Evolutionary conservation across 2,329 filamentous ascomycete species (phyloP), one percentile per base, ranked within the genome.

Genomic region (Lecanicillium sp.): DNA sequence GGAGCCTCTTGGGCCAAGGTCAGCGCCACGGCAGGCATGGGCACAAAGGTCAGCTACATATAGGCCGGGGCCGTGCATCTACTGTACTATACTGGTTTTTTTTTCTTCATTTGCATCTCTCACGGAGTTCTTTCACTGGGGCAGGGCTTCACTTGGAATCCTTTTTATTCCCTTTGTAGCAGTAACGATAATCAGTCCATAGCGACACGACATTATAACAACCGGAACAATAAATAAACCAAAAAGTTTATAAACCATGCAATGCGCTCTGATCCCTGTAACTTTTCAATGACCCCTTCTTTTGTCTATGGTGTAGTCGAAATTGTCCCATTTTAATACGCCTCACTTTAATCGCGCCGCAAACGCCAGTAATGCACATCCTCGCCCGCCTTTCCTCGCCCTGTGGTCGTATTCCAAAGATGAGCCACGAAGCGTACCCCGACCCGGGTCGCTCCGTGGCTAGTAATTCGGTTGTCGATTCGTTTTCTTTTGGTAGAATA

Each of bases 21-120:
- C 29, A 79, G 77, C 57, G 74, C 79, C 33, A 97, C 92, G 1
- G 81, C 90, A 4, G 89, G 89, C 2, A 97, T 97, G 90, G 92
- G 90, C 3, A 85, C 94, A 46, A 97, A 96, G 67, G 89, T 97
- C 54, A 94, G 85, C 58, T 97, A 97, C 65, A 94, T 98, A 44
- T 97, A 63, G 70, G 37, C 40, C 13, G 17, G 19, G 37, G 30
- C 29, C 31, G 34, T 43, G 52, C 17, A 39, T 44, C 41, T 46
- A 44, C 40, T 49, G 42, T 49, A 51, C 28, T 38, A 51, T 48
- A 48, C 34, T 32, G 25, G 32, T 29, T 37, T 45, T 38, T 36
- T 5, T 27, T 33, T 35, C 36, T 33, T 36, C 37, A 36, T 39
- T 25, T 33, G 41, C 44, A 45, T 45, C 36, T 39, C 39, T 34